These are phyloP conservation scores for Diaporthe velutina DNA, from an alignment of 2,329 filamentous ascomycete genomes.

Conservation along the genomic window DNA sequence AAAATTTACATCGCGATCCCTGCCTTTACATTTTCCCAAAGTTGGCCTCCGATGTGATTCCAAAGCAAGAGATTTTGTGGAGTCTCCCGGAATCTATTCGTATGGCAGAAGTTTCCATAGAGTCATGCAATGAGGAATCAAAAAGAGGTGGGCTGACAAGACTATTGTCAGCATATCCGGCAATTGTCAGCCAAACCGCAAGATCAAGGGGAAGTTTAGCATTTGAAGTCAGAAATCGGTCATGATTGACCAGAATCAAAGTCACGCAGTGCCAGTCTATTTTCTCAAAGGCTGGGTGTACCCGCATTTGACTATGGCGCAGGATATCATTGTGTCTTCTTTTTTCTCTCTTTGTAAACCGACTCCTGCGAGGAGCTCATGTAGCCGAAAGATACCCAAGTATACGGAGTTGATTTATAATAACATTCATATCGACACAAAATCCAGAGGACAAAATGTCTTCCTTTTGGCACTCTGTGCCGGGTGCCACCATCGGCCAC, in stretches of 20 bases:
- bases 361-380: not conserved
- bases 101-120: not conserved
- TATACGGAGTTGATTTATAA: not conserved
- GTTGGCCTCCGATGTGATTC: not conserved
- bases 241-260: not conserved
- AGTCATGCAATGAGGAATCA: not conserved
- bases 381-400: not conserved
- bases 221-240: not conserved
- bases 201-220: not conserved
- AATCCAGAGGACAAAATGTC: not conserved
- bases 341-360: not conserved
- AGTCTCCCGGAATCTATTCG: not conserved
- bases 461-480: not conserved
- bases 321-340: too few relatives aligned
- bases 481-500: not conserved
- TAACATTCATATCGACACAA: not conserved
- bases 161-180: slow-evolving; percentile 5
- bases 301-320: not conserved
- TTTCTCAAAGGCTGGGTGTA: not conserved
- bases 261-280: not conserved
- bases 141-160: not conserved
- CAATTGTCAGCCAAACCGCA: not conserved
- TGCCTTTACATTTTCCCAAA: not conserved
- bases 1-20: too few relatives aligned
- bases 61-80: not conserved